Base-by-base conservation (phyloP, 176 grass and related monocot species). In the Hyparrhenia diplandra region DNA sequence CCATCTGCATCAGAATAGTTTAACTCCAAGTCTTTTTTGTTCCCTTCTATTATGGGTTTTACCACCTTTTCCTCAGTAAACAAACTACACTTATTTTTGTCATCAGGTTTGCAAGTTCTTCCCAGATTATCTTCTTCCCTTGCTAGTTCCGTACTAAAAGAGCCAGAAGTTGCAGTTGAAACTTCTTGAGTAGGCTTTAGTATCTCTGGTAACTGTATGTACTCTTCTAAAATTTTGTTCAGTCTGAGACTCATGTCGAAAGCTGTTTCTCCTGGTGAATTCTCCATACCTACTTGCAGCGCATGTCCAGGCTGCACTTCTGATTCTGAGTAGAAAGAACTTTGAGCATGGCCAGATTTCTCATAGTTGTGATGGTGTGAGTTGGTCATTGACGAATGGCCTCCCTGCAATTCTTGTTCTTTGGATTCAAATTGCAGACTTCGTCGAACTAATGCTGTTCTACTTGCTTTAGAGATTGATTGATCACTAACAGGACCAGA, bases 361-460 rank as follows among this genome's bases (percentile, higher is more conserved):
- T 69, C 82, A 64, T 74, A 29, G 24, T 62, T 49, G 17, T 49
- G 45, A 59, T 40, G 25, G 67, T 51, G 34, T 62, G 49, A 51
- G 39, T 76, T 85, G 18, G 85, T 27, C 49, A 10, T 57, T 73
- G 34, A 76, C 13, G 63, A 70, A 54, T 78, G 59, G 21, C 45
- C 55, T 81, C 25, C 80, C 39, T 58, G 75, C 28, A 57, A 49
- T 63, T 70, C 24, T 37, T 81, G 67, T 57, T 82, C 85, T 77
- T 82, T 74, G 31, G 11, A 27, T 79, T 77, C 72, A 21, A 91
- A 87, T 55, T 87, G 24, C 86, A 94, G 43, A 39, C 68, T 87
- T 80, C 89, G 67, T 68, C 68, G 78, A 63, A 89, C 80, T 40
- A 84, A 78, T 74, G 74, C 49, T 57, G 41, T 58, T 46, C 42